phyloP scores from a whole-genome alignment of 305 asterid species.

The Rubia peregrina region DNA sequence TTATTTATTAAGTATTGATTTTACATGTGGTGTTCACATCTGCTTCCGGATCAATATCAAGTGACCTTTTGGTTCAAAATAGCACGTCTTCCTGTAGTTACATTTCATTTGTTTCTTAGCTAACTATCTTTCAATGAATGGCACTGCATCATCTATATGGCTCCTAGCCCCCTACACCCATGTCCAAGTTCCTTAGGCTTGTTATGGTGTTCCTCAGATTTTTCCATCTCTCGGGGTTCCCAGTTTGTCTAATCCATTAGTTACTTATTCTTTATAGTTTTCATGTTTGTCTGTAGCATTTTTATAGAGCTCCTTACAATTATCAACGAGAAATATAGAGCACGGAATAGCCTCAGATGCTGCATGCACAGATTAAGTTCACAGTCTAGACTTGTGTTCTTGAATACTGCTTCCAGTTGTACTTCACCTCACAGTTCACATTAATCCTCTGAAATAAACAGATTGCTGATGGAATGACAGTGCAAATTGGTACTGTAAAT shows the following conservation, averaged over 20 bases:
- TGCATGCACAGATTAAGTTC: background rate
- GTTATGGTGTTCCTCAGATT: background rate
- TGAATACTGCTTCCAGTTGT: slow-evolving; percentile 1
- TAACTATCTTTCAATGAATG: background rate
- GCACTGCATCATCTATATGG: background rate
- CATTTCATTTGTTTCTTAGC: background rate
- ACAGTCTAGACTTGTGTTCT: background rate
- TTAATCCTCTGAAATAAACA: slow-evolving; percentile 34
- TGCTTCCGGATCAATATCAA: background rate
- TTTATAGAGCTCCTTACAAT: background rate
- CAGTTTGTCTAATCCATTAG: background rate
- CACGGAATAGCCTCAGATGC: background rate
- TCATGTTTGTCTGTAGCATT: background rate
- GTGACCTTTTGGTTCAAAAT: background rate
- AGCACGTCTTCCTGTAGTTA: background rate
- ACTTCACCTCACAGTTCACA: slow-evolving; percentile 8
- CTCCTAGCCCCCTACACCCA: background rate
- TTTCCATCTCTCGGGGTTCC: background rate
- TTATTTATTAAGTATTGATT: background rate
- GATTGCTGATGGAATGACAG: slow-evolving; percentile 99
- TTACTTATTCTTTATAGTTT: background rate
- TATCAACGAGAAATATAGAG: background rate
- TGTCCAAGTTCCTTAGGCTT: background rate
- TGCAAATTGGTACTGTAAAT: slow-evolving; percentile 79
- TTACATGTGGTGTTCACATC: background rate